Base-by-base conservation (phyloP, 1,139 yeast species). In the Schwanniomyces etchellsii region DNA sequence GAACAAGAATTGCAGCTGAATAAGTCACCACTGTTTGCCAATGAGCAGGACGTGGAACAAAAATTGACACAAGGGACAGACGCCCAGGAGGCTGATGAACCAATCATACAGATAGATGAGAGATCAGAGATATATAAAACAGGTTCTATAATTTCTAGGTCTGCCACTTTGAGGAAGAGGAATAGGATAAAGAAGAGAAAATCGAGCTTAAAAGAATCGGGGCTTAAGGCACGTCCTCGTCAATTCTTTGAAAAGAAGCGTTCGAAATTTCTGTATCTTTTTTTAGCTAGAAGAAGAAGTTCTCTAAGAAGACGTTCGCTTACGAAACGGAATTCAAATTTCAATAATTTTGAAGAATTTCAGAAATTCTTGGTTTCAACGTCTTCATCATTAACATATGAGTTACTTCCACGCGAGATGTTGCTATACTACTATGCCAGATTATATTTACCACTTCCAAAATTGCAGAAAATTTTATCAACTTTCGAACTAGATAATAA, bases 281-380 rank as follows among this genome's bases (percentile, higher is more conserved):
- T 64, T 36, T 70, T 70, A 3, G 67, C 64, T 2, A 52, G 45
- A 29, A 40, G 70, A 24, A 52, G 51, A 27, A 54, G 54, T 4
- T 63, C 71, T 1, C 52, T 64, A 30, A 62, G 59, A 35, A 34
- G 36, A 45, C 25, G 9, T 7, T 7, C 11, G 6, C 9, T 7
- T 9, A 7, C 7, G 7, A 18, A 18, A 18, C 9, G 14, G 11
- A 43, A 38, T 16, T 37, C 39, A 18, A 44, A 14, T 20, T 57
- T 41, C 39, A 39, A 38, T 20, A 40, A 52, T 7, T 26, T 43
- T 5, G 43, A 49, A 5, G 61, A 60, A 11, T 38, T 65, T 9
- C 48, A 49, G 24, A 33, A 44, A 3, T 62, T 53, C 40, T 44
- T 60, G 12, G 30, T 39, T 3, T 33, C 38, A 10, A 40, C 45